Percentiles rank a stretch among this genome's conserved stretches.
Evolutionary conservation across 768 basidiomycete species (phyloP).

Genomic region (Mycena rebaudengoi): DNA sequence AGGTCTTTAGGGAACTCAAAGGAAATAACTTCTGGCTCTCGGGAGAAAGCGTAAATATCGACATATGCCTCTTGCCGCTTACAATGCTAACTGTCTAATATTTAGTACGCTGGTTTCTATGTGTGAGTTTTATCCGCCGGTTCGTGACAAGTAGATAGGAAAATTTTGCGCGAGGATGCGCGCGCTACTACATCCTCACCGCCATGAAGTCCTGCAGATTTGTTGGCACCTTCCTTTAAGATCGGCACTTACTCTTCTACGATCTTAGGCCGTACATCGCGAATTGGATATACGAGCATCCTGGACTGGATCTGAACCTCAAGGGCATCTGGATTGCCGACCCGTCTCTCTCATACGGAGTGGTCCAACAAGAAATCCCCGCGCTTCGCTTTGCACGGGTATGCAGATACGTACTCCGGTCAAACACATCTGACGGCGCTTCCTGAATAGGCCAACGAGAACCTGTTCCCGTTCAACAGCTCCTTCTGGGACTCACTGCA

Average conservation of each 20-base stretch:
- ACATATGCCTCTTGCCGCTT: not conserved
- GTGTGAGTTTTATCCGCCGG: slow-evolving; percentile 44
- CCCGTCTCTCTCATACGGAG: slow-evolving; percentile 51
- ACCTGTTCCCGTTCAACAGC: slow-evolving; percentile 68
- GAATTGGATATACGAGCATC: slow-evolving; percentile 73
- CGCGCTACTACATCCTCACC: no score
- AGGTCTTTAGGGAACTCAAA: slow-evolving; percentile 71
- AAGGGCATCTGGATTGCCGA: slow-evolving; percentile 75
- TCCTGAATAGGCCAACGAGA: slow-evolving; percentile 61
- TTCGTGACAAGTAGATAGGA: no score
- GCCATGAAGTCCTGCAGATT: no score
- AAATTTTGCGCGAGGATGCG: no score
- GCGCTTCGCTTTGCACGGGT: slow-evolving; percentile 67
- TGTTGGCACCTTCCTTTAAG: no score
- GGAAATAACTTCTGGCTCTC: slow-evolving; percentile 71
- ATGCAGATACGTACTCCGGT: not conserved
- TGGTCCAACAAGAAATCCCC: slow-evolving; percentile 71
- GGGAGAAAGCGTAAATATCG: slow-evolving; percentile 68
- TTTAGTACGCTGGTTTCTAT: slow-evolving; percentile 76
- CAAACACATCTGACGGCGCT: not conserved
- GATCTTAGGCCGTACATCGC: slow-evolving; percentile 68
- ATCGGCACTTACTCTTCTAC: no score
- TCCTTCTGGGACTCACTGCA: slow-evolving; percentile 64
- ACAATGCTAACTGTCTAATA: slow-evolving; percentile 3
- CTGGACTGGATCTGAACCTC: slow-evolving; percentile 59